A percentile compares a stretch with the other conserved stretches of the same genome.
Conservation (phyloP, 257 asterid genomes). For the Agastache rugosa region DNA sequence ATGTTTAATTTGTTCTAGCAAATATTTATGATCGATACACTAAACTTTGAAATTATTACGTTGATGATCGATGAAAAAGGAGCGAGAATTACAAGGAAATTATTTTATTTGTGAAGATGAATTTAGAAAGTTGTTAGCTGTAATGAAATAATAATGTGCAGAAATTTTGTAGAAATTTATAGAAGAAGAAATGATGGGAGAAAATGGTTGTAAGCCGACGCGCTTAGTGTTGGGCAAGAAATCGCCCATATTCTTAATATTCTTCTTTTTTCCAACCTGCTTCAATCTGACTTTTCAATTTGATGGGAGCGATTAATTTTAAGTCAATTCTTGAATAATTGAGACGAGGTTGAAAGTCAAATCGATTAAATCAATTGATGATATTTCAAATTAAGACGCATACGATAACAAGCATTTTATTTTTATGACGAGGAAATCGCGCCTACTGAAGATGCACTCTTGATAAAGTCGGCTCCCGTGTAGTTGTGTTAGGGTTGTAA, state of each 20-base stretch:
- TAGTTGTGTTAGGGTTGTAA: too few species aligned
- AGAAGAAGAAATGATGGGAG: constrained; percentile 13
- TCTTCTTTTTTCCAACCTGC: constrained; percentile 24
- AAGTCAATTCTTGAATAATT: not conserved
- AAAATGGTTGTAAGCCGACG: constrained; percentile 32
- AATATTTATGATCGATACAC: not conserved
- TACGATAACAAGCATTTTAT: too few species aligned
- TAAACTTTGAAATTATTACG: not conserved
- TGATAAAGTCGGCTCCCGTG: too few species aligned
- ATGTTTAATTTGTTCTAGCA: not conserved
- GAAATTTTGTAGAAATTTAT: constrained; percentile 19
- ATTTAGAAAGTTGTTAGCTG: not conserved
- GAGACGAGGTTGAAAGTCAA: not conserved
- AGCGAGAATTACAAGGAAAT: too few species aligned
- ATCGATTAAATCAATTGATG: too few species aligned
- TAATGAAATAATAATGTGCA: not conserved
- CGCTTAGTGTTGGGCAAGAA: constrained; percentile 32
- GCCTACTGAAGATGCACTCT: too few species aligned
- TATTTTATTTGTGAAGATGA: not conserved
- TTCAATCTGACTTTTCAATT: constrained; percentile 36
- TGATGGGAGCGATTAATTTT: not conserved
- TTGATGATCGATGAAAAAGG: not conserved
- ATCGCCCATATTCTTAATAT: not conserved
- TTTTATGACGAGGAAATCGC: too few species aligned
- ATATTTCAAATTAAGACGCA: too few species aligned